These are phyloP conservation scores for Zancudomyces culisetae DNA, from an alignment of 371 early-diverging fungal genomes.

Conservation along the genomic window DNA sequence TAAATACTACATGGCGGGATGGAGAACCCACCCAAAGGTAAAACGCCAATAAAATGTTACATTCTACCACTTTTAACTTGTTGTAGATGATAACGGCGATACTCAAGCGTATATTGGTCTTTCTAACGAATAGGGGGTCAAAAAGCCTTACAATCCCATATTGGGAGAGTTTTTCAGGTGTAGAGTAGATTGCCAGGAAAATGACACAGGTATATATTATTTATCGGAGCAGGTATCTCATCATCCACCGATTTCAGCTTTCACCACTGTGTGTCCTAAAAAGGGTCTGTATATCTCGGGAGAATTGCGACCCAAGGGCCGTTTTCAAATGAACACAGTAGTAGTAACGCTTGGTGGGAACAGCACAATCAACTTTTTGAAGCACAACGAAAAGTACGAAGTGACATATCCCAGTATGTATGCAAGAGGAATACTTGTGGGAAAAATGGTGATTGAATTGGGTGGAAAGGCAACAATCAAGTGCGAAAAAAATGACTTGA, in stretches of 20 bases:
- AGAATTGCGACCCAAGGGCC: slow-evolving; percentile 66
- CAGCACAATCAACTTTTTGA: slow-evolving; percentile 34
- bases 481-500: slow-evolving; percentile 50
- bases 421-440: slow-evolving; percentile 77
- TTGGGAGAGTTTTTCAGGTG: slow-evolving; percentile 85
- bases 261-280: slow-evolving; percentile 63
- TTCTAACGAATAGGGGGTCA: slow-evolving; percentile 65
- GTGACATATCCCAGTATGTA: slow-evolving; percentile 82
- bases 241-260: slow-evolving; percentile 85
- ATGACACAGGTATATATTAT: slow-evolving; percentile 55
- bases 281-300: slow-evolving; percentile 60
- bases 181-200: slow-evolving; percentile 39
- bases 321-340: slow-evolving; percentile 82
- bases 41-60: too few species aligned
- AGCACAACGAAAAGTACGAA: slow-evolving; percentile 50
- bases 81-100: background rate
- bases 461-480: slow-evolving; percentile 56
- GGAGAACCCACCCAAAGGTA: slow-evolving; percentile 88
- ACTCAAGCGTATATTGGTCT: background rate
- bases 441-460: slow-evolving; percentile 83
- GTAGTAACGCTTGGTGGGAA: slow-evolving; percentile 74
- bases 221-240: slow-evolving; percentile 92
- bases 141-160: slow-evolving; percentile 93
- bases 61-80: background rate
- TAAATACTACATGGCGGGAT: slow-evolving; percentile 80